Base-by-base conservation (phyloP, 176 grass and related monocot species). In the Triticum monococcum region DNA sequence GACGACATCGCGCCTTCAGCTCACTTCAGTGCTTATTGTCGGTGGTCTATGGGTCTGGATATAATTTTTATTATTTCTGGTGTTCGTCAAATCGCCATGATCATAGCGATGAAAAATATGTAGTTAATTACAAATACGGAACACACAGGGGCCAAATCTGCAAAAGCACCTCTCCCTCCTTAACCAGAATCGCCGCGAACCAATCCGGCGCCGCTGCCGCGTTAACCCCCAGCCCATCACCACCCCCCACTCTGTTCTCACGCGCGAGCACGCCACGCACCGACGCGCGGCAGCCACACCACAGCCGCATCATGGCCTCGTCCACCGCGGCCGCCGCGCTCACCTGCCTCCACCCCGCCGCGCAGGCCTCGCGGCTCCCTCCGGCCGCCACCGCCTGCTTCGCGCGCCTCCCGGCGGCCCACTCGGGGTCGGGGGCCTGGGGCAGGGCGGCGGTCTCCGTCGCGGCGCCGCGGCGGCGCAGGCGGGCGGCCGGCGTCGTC, bases 401-500 rank as follows among this genome's bases (percentile, higher is more conserved):
- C 75, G 62, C 59, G 74, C 82, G 75, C 5, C 18, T 90, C 52
- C 86, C 85, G 60, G 81, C 85, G 60, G 78, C 22, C 0, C 79
- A 64, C 22, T 65, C 83, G 13, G 3, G 46, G 23, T 76, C 83
- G 10, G 4, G 59, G 23, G 17, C 38, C 38, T 72, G 73, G 73
- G 35, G 70, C 4, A 72, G 60, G 11, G 64, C 56, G 45, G 57
- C 57, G 46, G 64, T 72, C 23, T 52, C 56, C 63, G n/a, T 52
- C 67, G 72, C 78, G 1, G 70, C 81, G 69, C 48, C 79, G 18
- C 72, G 77, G 72, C 20, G 20, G 20, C 87, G 89, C 61, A 68
- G 87, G 81, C 79, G 80, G 40, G 78, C 79, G 52, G 77, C 91
- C 1, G 92, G 97, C 28, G 89, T 94, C 28, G 92, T 87, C 60